Base-by-base conservation (phyloP, 2,329 filamentous ascomycete genomes). In the Neonectria hederae region DNA sequence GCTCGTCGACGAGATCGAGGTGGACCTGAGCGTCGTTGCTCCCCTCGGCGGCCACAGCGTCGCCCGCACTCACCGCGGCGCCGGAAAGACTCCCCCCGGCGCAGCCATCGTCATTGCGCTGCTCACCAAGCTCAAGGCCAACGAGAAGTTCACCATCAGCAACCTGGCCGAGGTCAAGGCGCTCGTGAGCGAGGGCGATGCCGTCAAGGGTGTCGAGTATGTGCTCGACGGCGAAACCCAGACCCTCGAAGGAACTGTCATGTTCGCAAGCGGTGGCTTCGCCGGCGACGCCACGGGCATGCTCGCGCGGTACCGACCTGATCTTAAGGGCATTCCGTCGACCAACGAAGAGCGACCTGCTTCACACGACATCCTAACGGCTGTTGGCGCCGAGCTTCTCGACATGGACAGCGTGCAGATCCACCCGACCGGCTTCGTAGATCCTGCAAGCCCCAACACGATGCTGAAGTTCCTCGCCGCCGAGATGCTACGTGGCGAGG, bases 351-450 rank as follows among this genome's bases (percentile, higher is more conserved):
- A 85, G 1, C 77, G 84, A 0, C 84, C 87, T 0, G 87, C 85
- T 0, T 80, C 86, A 2, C 86, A 89, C 59, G 72, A 71, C 1
- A 68, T 85, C 0, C 76, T 86, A 0, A 69, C 76, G 0, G 73
- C 73, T 1, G 75, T 79, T 0, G 81, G 80, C 17, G 83, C 82
- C 5, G 76, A 76, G 32, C 73, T 84, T 13, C 77, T 85, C 43
- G 83, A 86, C 28, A 86, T 86, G 83, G 81, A 84, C 46, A 81
- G 80, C 62, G 87, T 91, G 2, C 89, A 91, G 74, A 82, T 90
- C 5, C 89, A 91, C 67, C 88, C 89, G 2, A 90, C 88, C 0
- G 87, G 87, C 0, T 90, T 91, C 70, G 79, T 90, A 6, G 87
- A 90, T 66, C 83, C 84, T 0, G 78, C 80, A 1, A 80, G 82